These are phyloP conservation scores for Heliosperma pusillum DNA, from an alignment of 148 eudicot genomes.

Conservation along the genomic window DNA sequence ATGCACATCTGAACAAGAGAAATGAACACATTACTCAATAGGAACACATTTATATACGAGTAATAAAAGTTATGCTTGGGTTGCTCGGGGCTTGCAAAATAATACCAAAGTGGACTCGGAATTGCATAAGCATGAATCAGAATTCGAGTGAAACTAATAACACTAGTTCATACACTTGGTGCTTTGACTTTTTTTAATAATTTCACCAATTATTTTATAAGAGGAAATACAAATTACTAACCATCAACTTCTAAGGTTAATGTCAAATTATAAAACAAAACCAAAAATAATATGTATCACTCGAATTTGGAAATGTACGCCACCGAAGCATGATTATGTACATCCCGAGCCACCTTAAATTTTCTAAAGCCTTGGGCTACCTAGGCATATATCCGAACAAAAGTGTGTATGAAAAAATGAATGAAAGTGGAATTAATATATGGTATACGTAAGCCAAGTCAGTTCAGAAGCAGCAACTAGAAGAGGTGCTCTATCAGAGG, in stretches of 20 bases:
- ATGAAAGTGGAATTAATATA: constrained; percentile 8
- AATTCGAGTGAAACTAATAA: neutral
- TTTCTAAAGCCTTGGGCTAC: neutral
- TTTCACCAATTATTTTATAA: neutral
- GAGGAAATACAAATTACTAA: neutral
- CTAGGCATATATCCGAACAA: neutral
- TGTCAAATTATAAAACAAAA: neutral
- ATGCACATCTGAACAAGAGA: constrained; percentile 63
- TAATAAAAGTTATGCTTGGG: neutral
- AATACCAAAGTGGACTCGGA: neutral
- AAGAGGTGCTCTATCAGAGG: constrained; percentile 89
- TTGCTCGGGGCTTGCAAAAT: neutral
- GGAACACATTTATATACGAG: neutral
- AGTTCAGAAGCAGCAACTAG: constrained; percentile 96
- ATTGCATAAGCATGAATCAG: neutral
- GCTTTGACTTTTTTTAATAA: neutral
- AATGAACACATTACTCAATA: neutral
- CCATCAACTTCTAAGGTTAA: neutral
- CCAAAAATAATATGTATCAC: neutral
- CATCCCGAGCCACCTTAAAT: neutral
- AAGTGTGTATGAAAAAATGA: neutral
- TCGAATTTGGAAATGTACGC: neutral
- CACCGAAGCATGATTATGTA: neutral
- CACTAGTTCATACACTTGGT: neutral
- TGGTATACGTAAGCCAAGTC: constrained; percentile 81